Base-by-base conservation (phyloP, 768 basidiomycete species). In the Auricularia sp. region DNA sequence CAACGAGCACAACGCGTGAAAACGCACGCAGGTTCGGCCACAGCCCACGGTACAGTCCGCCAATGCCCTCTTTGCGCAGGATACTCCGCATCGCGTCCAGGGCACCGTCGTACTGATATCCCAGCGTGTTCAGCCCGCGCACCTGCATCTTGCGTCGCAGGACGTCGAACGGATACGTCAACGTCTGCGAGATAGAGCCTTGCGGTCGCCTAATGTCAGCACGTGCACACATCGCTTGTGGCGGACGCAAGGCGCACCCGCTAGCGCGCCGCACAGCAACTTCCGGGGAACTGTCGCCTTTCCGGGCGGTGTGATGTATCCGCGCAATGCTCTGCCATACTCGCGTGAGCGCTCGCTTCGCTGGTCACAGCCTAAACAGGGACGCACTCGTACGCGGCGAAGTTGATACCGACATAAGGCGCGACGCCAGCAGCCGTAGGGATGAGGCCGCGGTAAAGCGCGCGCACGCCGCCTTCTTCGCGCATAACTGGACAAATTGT, bases 131-230 rank as follows among this genome's bases (percentile, higher is more conserved):
- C 86, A 94, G 87, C 12, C 92, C 92, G 4, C 85, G 82, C 65
- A 96, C 91, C 74, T 98, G 96, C 88, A 98, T 93, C 80, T 98
- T 96, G 66, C 96, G 83, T 59, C 96, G 82, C 65, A 98, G 75
- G 4, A 98, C 91, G 73, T 99, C 96, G 70, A 97, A 91, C 8
- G 96, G 96, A 73, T 96, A 98, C 3, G 95, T 98, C 69, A 98
- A 75, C 61, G 93, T 92, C 74, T 98, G 93, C 12, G 93, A 94
- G 68, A 96, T 88, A 33, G 88, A 86, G n/a, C 92, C 92, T 84
- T 75, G 35, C 39, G 12, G 39, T 33, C 63, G 54, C 66, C 61
- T 68, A n/a, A 67, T 63, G 33, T 63, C 43, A 65, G 62, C 14
- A 18, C 18, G 56, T 42, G 29, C 39, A 51, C 14, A 23, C n/a